Evolutionary conservation across 208 protist genomes (phyloP), one percentile per base, ranked within the genome.

Genomic region (Leishmania mexicana): DNA sequence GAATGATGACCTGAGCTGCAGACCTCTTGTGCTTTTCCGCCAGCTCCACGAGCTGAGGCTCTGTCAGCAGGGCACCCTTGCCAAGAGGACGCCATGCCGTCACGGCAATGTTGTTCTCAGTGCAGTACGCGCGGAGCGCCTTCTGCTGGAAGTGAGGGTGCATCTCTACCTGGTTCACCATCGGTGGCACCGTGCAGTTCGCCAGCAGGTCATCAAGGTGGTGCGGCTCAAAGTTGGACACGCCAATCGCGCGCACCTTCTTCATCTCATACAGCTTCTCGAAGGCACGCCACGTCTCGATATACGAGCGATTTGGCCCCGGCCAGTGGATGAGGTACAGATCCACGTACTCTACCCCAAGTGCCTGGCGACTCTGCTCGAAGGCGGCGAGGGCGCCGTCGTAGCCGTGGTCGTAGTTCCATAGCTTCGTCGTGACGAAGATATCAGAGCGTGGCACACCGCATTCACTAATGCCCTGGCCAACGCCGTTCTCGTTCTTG

Each of bases 311-410:
- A 67, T 87, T 84, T 8, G 92, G 82, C n/a, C 90, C 88, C 13
- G 98, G 98, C 94, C 96, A 99, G 87, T 99, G 99, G 67, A 99
- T 98, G 15, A 99, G 87, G 81, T 98, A 99, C 35, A 99, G 85
- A 84, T 99, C 98, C 11, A 99, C 70, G 83, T 99, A 99, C 17
- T 98, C 87, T 6, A 99, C n/a, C 3, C 85, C 85, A 4, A 99
- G 89, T 24, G 93, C 85, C 49, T 83, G 72, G 24, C 97, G 83
- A 54, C 96, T 98, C n/a, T 87, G 51, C 62, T 96, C 92, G 73
- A 92, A 92, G 21, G 87, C 85, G 21, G 81, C 78, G 47, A 99
- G 89, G 8, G 90, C 73, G 49, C 94, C 89, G 57, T 93, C 87
- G 79, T 87, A 93, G 58, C 90, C 87, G 70, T 92, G 88, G 67